Evolutionary conservation across 2,329 filamentous ascomycete species (phyloP).

Genomic region (Fusarium verticillioides): DNA sequence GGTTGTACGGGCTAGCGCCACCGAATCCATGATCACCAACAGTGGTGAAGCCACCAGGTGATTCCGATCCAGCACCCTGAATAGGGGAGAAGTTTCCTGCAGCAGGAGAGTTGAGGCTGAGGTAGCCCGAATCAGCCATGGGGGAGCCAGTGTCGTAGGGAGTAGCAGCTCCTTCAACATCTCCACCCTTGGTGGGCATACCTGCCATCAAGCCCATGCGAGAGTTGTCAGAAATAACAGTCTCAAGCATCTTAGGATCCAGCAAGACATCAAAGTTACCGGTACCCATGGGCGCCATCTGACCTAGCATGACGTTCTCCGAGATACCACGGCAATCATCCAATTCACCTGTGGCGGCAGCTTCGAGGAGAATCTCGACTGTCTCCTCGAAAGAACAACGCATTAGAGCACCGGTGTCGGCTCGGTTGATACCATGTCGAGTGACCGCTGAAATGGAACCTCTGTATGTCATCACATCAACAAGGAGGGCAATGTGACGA

Average conservation of each 20-base stretch:
- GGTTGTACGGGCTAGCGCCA: constrained; percentile 73
- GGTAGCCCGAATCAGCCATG: constrained; percentile 76
- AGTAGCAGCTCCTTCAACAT: constrained; percentile 85
- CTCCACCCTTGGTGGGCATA: constrained; percentile 79
- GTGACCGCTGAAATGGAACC: constrained; percentile 96
- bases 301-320: constrained; percentile 98
- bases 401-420: constrained; percentile 98
- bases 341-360: constrained; percentile 91
- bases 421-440: constrained; percentile 97
- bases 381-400: constrained; percentile 99
- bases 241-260: constrained; percentile 95
- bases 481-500: constrained; percentile 92
- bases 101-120: constrained; percentile 71
- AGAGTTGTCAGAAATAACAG: constrained; percentile 91
- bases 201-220: constrained; percentile 84
- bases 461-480: constrained; percentile 97
- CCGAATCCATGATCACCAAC: constrained; percentile 61
- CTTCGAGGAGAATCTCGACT: constrained; percentile 96
- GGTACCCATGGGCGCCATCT: constrained; percentile 96
- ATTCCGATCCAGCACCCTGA: constrained; percentile 77
- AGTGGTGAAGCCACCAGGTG: constrained; percentile 72
- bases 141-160: constrained; percentile 92
- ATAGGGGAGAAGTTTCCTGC: constrained; percentile 81
- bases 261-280: constrained; percentile 94
- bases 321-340: constrained; percentile 98